A percentile compares a stretch with the other conserved stretches of the same genome.
These are phyloP conservation scores for Neurospora sp. DNA, from an alignment of 2,329 filamentous ascomycete species.

Conservation along the genomic window DNA sequence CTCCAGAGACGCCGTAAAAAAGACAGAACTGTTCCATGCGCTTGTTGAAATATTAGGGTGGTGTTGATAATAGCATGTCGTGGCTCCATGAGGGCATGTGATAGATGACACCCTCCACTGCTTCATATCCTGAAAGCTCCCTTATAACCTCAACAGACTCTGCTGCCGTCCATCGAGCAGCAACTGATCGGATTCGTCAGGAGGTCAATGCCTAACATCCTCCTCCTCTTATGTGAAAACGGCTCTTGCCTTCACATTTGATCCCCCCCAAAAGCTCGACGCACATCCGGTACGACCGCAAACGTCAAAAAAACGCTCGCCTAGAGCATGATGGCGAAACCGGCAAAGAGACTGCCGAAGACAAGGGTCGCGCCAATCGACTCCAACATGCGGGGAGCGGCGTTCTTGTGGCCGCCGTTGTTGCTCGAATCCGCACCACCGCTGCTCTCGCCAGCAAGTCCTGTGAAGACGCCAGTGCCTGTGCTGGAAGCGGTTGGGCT, in stretches of 20 bases:
- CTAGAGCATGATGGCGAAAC: conserved; percentile 32
- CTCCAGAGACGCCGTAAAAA: not conserved
- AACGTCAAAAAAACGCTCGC: not conserved
- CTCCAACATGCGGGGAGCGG: conserved; percentile 2
- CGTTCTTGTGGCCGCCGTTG: conserved; percentile 3
- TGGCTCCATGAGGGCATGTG: not conserved
- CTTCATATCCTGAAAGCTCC: not conserved
- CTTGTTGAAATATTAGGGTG: not conserved
- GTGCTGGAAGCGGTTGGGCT: conserved; percentile 26
- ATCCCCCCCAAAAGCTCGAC: not conserved
- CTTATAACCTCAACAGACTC: not conserved
- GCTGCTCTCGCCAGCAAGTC: conserved; percentile 13
- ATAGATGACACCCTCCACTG: not conserved
- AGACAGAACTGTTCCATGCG: not conserved
- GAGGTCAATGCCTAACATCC: not conserved
- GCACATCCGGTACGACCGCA: not conserved
- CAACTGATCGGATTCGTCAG: not conserved
- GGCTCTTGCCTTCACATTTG: not conserved
- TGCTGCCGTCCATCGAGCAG: not conserved
- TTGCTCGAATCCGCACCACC: not conserved
- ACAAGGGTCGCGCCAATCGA: conserved; percentile 20
- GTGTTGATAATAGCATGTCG: not conserved
- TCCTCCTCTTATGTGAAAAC: not conserved
- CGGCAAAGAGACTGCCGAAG: conserved; percentile 21
- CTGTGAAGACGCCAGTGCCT: conserved; percentile 28